Percentiles rank a stretch among this genome's conserved stretches.
Evolutionary conservation across 495 filamentous ascomycete species (phyloP).

Genomic region (Cercophora scortea): DNA sequence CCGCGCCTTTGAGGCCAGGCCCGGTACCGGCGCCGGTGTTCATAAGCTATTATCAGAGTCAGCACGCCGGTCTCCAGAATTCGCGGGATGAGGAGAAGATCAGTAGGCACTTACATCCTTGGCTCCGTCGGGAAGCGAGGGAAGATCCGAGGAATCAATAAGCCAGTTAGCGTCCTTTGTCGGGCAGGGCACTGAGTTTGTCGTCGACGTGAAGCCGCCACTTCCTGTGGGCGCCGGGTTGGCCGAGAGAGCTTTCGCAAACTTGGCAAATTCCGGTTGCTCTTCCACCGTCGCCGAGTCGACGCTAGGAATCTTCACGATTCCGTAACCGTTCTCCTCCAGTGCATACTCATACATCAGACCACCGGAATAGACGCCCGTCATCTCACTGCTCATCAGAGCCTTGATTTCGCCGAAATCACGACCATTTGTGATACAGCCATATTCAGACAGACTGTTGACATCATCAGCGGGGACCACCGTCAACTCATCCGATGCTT

Average conservation of each 20-base stretch:
- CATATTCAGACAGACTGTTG: slow-evolving; percentile 74
- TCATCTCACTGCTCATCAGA: slow-evolving; percentile 82
- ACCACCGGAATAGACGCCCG: slow-evolving; percentile 85
- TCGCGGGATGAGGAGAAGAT: background rate
- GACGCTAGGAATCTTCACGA: slow-evolving; percentile 51
- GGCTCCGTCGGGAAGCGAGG: slow-evolving; percentile 64
- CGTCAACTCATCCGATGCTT: no score
- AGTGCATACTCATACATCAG: slow-evolving; percentile 92
- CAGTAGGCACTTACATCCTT: slow-evolving; percentile 18
- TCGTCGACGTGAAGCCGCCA: slow-evolving; percentile 67
- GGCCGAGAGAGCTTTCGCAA: slow-evolving; percentile 55
- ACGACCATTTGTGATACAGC: slow-evolving; percentile 73
- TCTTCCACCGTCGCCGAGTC: slow-evolving; percentile 41
- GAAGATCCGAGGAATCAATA: slow-evolving; percentile 56
- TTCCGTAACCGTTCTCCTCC: slow-evolving; percentile 68
- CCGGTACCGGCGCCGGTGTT: slow-evolving; percentile 64
- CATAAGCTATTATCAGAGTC: slow-evolving; percentile 47
- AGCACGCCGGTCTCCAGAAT: background rate
- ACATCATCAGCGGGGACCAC: slow-evolving; percentile 8
- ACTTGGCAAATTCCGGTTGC: slow-evolving; percentile 52
- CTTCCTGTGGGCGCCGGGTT: slow-evolving; percentile 61
- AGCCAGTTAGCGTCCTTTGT: slow-evolving; percentile 62
- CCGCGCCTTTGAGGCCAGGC: slow-evolving; percentile 60
- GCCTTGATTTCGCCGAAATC: slow-evolving; percentile 72
- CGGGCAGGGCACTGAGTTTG: slow-evolving; percentile 62